A percentile compares a stretch with the other conserved stretches of the same genome.
These are phyloP conservation scores for Pichia ethanolica DNA, from an alignment of 805 yeast genomes.

Conservation along the genomic window DNA sequence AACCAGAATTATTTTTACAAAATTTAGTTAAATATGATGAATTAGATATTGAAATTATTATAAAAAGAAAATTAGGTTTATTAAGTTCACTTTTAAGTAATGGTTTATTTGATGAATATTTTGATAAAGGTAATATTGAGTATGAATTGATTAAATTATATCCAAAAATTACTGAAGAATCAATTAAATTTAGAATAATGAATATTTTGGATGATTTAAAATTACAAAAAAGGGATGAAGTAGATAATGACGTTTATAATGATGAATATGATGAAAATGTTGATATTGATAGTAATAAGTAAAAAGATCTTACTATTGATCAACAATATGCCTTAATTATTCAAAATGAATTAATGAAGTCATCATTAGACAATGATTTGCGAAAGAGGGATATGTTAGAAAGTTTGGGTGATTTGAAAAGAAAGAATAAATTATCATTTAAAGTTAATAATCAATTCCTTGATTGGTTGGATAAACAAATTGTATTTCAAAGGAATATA, in stretches of 20 bases:
- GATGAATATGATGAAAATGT: conserved; percentile 6
- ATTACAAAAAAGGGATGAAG: conserved; percentile 6
- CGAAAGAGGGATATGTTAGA: conserved; percentile 38
- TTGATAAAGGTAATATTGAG: conserved; percentile 17
- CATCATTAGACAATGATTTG: conserved; percentile 26
- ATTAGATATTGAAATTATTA: conserved; percentile 7
- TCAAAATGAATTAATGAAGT: conserved; percentile 28
- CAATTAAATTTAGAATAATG: conserved; percentile 32
- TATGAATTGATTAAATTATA: conserved; percentile 21
- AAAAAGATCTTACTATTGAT: conserved; percentile 14
- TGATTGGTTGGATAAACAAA: conserved; percentile 44
- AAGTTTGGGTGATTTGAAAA: conserved; percentile 28
- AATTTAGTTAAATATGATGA: conserved; percentile 11
- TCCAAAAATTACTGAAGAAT: conserved; percentile 12
- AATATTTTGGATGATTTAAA: conserved; percentile 42
- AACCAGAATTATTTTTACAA: conserved; percentile 14
- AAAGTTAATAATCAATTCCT: conserved; percentile 39
- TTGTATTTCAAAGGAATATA: conserved; percentile 18
- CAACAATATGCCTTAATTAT: conserved; percentile 30
- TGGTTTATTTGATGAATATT: conserved; percentile 26
- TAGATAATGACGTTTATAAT: conserved; percentile 13
- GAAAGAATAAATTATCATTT: conserved; percentile 25
- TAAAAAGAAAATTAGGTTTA: conserved; percentile 42
- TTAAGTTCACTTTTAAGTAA: conserved; percentile 38
- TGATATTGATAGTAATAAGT: neutral